phyloP scores from a whole-genome alignment of 805 yeast genomes.

The Komagataella pastoris region DNA sequence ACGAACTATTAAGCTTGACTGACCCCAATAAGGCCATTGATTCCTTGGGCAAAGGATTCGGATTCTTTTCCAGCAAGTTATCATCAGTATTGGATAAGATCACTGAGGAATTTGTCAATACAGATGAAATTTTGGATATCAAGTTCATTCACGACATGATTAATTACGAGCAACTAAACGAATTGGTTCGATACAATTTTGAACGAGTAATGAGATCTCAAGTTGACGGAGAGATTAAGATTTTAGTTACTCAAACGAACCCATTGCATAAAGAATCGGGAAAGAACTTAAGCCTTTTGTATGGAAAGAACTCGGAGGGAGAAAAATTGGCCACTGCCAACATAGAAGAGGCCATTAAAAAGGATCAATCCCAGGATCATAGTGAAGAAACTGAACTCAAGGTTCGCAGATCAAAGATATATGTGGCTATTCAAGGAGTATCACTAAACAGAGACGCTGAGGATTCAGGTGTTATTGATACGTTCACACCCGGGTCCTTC shows the following conservation, averaged over 20 bases:
- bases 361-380: conserved; percentile 13
- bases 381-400: conserved; percentile 4
- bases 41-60: conserved; percentile 21
- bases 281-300: conserved; percentile 52
- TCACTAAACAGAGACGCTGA: conserved; percentile 10
- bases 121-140: conserved; percentile 43
- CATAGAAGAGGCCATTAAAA: conserved; percentile 59
- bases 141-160: conserved; percentile 57
- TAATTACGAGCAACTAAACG: conserved; percentile 34
- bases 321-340: conserved; percentile 84
- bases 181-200: conserved; percentile 38
- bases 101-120: conserved; percentile 12
- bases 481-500: conserved; percentile 41
- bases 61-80: conserved; percentile 15
- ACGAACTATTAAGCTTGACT: conserved; percentile 17
- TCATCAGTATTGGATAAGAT: conserved; percentile 24
- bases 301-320: conserved; percentile 71
- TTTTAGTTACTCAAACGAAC: conserved; percentile 40
- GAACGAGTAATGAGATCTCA: conserved; percentile 49
- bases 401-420: conserved; percentile 12
- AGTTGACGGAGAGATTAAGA: conserved; percentile 66
- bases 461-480: conserved; percentile 26
- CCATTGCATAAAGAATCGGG: conserved; percentile 17
- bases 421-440: conserved; percentile 18
- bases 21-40: conserved; percentile 19